Evolutionary conservation across 352 stramenopile species (phyloP).

Genomic region (Globisporangium iwayamae): DNA sequence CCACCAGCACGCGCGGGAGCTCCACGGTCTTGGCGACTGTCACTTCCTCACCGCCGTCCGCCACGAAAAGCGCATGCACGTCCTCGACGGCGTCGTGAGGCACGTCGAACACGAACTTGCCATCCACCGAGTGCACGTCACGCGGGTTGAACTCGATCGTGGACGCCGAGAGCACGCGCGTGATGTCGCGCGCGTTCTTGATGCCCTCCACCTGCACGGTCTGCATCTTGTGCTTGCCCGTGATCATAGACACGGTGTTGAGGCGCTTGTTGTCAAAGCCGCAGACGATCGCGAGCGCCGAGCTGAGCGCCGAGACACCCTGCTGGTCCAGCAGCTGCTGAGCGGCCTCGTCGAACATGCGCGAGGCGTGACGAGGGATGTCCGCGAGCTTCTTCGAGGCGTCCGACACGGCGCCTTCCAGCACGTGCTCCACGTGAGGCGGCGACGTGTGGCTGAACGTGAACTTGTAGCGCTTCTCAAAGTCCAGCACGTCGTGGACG

Average conservation of each 20-base stretch:
- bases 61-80: conserved; percentile 42
- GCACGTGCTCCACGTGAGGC: conserved; percentile 56
- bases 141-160: conserved; percentile 30
- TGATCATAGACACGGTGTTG: conserved; percentile 72
- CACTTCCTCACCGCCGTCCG: conserved; percentile 25
- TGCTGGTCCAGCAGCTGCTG: conserved; percentile 53
- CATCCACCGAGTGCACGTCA: conserved; percentile 58
- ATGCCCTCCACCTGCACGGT: conserved; percentile 62
- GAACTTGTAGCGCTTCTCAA: conserved; percentile 79
- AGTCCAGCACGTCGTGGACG: conserved; percentile 60
- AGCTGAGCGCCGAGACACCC: conserved; percentile 49
- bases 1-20: conserved; percentile 54
- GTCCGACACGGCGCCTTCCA: conserved; percentile 50
- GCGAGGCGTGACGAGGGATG: conserved; percentile 37
- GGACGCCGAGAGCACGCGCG: conserved; percentile 38
- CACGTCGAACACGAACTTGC: conserved; percentile 72
- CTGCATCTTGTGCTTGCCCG: conserved; percentile 54
- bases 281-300: conserved; percentile 67
- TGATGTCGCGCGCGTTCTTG: conserved; percentile 42
- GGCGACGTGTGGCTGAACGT: conserved; percentile 56
- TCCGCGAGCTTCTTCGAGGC: conserved; percentile 47
- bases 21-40: conserved; percentile 44
- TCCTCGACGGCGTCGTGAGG: conserved; percentile 42
- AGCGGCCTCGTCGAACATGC: conserved; percentile 59
- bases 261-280: conserved; percentile 74